phyloP scores from a whole-genome alignment of 2,329 filamentous ascomycete genomes.

The Bipolaris bicolor region DNA sequence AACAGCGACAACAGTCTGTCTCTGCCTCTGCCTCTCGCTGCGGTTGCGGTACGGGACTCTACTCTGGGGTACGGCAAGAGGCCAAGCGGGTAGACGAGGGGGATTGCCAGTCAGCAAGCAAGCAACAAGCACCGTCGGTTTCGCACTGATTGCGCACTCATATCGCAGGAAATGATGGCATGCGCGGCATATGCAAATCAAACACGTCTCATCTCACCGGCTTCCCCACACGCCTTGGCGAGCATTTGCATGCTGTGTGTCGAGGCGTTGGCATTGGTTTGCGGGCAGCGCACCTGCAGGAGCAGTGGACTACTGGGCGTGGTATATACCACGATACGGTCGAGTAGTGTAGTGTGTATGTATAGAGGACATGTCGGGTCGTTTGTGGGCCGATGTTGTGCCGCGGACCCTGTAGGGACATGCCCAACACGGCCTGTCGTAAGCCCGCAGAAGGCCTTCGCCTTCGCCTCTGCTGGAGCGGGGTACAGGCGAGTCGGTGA shows the following conservation, averaged over 20 bases:
- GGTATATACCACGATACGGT: not conserved
- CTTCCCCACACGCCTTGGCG: slow-evolving; percentile 34
- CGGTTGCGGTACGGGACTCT: too few relatives aligned
- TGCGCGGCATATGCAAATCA: slow-evolving; percentile 25
- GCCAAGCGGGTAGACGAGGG: not conserved
- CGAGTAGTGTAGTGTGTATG: not conserved
- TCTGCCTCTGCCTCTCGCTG: too few relatives aligned
- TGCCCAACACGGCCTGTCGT: slow-evolving; percentile 6
- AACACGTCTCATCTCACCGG: slow-evolving; percentile 32
- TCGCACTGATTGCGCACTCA: slow-evolving; percentile 2
- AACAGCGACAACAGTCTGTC: slow-evolving; percentile 14
- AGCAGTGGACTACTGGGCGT: not conserved
- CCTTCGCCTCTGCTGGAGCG: slow-evolving; percentile 20
- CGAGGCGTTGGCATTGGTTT: slow-evolving; percentile 2
- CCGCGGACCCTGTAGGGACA: slow-evolving; percentile 14
- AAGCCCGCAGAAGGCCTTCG: slow-evolving; percentile 8
- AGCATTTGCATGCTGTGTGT: slow-evolving; percentile 3
- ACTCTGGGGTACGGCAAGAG: too few relatives aligned
- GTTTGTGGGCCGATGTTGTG: slow-evolving; percentile 18
- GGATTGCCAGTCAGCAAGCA: too few relatives aligned
- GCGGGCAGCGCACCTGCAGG: slow-evolving; percentile 18
- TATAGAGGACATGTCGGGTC: not conserved
- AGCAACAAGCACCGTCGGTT: not conserved
- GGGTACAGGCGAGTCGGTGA: slow-evolving; percentile 39
- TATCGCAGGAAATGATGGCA: slow-evolving; percentile 22